phyloP scores from a whole-genome alignment of 495 filamentous ascomycete genomes.

The Penicillium subrubescens region DNA sequence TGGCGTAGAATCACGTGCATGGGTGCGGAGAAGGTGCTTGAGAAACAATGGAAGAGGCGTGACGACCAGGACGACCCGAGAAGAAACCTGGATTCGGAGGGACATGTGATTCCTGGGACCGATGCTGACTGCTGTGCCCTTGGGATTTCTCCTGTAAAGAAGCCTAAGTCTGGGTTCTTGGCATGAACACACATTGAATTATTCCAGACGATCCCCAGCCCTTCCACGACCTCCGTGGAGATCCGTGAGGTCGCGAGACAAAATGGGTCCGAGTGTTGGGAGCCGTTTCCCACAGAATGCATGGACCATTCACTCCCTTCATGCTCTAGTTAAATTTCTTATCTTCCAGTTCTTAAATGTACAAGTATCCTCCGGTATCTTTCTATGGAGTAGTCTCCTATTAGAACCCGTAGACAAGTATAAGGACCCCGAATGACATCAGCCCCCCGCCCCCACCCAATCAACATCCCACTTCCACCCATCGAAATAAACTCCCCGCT shows the following conservation, averaged over 20 bases:
- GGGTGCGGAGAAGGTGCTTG: not conserved
- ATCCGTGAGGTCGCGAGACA: not conserved
- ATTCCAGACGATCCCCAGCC: too few species aligned
- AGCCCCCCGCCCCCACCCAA: not conserved
- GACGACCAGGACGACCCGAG: not conserved
- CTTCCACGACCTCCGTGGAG: not conserved
- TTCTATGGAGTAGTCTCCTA: not conserved
- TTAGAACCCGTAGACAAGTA: not conserved
- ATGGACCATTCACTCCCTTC: not conserved
- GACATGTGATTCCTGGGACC: not conserved
- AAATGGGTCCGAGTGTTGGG: not conserved
- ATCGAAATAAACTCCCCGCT: not conserved
- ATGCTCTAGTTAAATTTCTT: not conserved
- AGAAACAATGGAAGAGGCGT: not conserved
- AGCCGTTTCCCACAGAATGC: not conserved
- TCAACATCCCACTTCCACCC: not conserved
- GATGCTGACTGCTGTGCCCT: too few species aligned
- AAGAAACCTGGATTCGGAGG: not conserved
- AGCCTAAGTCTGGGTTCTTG: too few species aligned
- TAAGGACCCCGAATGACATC: not conserved
- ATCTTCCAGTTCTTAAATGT: not conserved
- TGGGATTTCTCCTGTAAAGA: too few species aligned
- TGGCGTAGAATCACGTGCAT: conserved; percentile 13
- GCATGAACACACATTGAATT: too few species aligned
- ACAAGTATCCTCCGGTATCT: not conserved